Evolutionary conservation across 2,329 filamentous ascomycete genomes (phyloP), one percentile per base, ranked within the genome.

Genomic region (Trichophyton verrucosum): DNA sequence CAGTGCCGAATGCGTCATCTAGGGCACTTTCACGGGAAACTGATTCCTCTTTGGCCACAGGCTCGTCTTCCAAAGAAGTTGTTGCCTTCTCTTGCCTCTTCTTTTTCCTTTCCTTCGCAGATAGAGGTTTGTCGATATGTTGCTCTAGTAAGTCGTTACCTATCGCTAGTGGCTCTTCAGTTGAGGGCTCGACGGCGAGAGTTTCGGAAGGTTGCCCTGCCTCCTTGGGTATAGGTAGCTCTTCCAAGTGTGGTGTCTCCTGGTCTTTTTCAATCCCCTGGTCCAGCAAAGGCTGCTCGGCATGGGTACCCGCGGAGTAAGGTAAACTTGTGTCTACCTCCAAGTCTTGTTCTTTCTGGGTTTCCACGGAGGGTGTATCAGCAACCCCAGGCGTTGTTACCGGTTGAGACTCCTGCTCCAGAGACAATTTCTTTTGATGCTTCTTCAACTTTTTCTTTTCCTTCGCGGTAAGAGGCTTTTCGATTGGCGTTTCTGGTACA

Each of bases 401-500:
- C 7, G 33, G 22, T n/a, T 58, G 36, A 15, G 30, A 3, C 9
- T 59, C 40, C 30, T 59, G 40, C 4, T 51, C 22, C 57, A 15
- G 13, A 36, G 57, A 24, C 15, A 22, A 2, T 42, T 40, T 20
- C 8, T 33, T 60, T 53, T 36, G 38, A 24, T n/a, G 15, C 7
- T 53, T 53, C 36, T 53, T 63, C 47, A 22, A 7, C 36, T 44
- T 58, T 57, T 49, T 60, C 36, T 49, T 53, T 60, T 61, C 47
- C 49, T 63, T 24, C 17, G 46, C 56, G 44, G 49, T 49, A 47
- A 38, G 55, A 24, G 20, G 36, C 20, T 57, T 57, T 57, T 36
- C 20, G 38, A 9, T 33, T 44, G 36, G 17, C 3, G 55, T 20
- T 27, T 44, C 55, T 17, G 17, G 13, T 9, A 17, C 13, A 17